These are phyloP conservation scores for Blastobotrys persicus DNA, from an alignment of 1,139 yeast species.

Conservation along the genomic window DNA sequence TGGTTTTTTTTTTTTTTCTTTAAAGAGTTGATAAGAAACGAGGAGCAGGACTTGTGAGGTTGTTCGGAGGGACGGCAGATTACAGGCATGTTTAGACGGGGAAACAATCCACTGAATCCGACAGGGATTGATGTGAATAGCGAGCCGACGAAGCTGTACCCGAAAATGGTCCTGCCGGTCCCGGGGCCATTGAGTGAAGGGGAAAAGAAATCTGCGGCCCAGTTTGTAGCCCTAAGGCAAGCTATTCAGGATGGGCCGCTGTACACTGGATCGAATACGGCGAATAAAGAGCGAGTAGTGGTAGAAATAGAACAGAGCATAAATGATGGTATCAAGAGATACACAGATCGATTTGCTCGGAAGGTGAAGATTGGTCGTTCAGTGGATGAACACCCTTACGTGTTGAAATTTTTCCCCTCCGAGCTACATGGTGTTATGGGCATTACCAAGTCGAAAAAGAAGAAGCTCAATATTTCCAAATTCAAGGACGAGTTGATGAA, in stretches of 20 bases:
- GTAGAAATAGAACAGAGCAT: conserved; percentile 32
- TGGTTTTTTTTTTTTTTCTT: too few species aligned
- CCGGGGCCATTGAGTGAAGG: conserved; percentile 56
- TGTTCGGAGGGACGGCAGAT: neutral
- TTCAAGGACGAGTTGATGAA: conserved; percentile 34
- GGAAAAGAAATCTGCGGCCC: conserved; percentile 65
- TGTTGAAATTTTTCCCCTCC: conserved; percentile 59
- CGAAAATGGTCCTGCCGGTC: conserved; percentile 49
- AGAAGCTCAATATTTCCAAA: conserved; percentile 31
- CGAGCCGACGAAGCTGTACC: conserved; percentile 32
- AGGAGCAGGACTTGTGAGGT: conserved; percentile 34
- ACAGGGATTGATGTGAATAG: conserved; percentile 5
- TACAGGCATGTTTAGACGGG: neutral
- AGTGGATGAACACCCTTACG: conserved; percentile 78
- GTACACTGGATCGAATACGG: conserved; percentile 56
- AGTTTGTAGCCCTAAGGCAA: conserved; percentile 56
- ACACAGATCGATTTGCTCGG: conserved; percentile 48
- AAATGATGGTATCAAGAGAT: conserved; percentile 38
- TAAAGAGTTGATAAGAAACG: conserved; percentile 52
- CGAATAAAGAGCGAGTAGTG: conserved; percentile 24
- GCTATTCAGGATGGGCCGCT: conserved; percentile 73
- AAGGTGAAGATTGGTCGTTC: conserved; percentile 74
- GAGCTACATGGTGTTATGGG: conserved; percentile 81
- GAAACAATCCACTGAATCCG: neutral
- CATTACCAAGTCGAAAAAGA: conserved; percentile 44